A percentile compares a stretch with the other conserved stretches of the same genome.
These are phyloP conservation scores for Aspergillus sp. DNA, from an alignment of 2,329 filamentous ascomycete species.

Conservation along the genomic window DNA sequence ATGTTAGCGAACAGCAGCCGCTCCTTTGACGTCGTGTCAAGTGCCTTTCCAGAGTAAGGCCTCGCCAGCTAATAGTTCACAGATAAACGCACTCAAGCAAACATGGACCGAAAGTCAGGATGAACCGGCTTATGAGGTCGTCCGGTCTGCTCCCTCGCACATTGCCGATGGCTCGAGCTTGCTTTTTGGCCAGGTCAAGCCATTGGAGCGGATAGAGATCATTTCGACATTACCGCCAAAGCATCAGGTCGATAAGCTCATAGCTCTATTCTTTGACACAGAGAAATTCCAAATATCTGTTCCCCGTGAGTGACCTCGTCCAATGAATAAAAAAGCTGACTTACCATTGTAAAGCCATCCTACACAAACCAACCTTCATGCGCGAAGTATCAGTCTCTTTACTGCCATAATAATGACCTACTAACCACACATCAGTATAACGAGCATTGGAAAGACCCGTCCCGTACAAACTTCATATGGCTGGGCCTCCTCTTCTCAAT, in stretches of 20 bases:
- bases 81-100: conserved; percentile 14
- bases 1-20: no score
- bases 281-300: conserved; percentile 6
- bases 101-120: conserved; percentile 6
- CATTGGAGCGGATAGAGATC: conserved; percentile 11
- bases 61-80: neutral
- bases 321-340: neutral
- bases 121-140: neutral
- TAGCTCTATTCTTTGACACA: conserved; percentile 8
- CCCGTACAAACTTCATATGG: conserved; percentile 10
- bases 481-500: conserved; percentile 15
- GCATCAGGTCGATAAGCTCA: conserved; percentile 1
- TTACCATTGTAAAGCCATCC: conserved; percentile 5
- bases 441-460: conserved; percentile 7
- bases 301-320: conserved; percentile 5
- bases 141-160: neutral
- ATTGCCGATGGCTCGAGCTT: conserved; percentile 11
- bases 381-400: conserved; percentile 8
- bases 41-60: no score
- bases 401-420: neutral
- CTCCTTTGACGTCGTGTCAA: no score
- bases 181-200: conserved; percentile 13
- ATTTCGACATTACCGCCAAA: conserved; percentile 6
- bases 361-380: conserved; percentile 15
- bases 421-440: conserved; percentile 5